Percentiles rank a stretch among this genome's conserved stretches.
These are phyloP conservation scores for Tuber indicum DNA, from an alignment of 495 filamentous ascomycete species.

Conservation along the genomic window DNA sequence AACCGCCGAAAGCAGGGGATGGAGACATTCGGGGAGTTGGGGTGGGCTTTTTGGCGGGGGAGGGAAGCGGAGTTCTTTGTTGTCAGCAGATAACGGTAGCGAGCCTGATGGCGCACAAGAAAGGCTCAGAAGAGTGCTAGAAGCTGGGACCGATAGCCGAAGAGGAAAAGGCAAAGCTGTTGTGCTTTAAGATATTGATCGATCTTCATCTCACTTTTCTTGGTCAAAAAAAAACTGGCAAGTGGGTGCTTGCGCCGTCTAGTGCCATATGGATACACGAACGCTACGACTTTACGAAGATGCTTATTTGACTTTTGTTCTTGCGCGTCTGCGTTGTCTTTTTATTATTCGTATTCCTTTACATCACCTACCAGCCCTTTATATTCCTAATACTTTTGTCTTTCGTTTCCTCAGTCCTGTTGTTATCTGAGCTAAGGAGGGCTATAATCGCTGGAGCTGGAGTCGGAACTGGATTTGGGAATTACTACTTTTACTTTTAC, in stretches of 20 bases:
- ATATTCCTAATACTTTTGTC: not conserved
- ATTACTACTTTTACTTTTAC: not conserved
- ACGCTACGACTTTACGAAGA: not conserved
- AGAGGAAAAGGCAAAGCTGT: conserved; percentile 1
- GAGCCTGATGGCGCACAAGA: not conserved
- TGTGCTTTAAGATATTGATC: not conserved
- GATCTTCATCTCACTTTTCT: not conserved
- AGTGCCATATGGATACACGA: not conserved
- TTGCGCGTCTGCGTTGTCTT: not conserved
- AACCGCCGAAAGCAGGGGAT: conserved; percentile 9
- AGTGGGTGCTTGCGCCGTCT: not conserved
- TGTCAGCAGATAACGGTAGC: not conserved
- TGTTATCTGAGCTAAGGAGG: not conserved
- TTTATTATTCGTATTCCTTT: not conserved
- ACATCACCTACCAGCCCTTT: not conserved
- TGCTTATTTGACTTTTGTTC: not conserved
- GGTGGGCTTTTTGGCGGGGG: conserved; percentile 29
- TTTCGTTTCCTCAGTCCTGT: not conserved
- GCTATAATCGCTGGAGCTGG: not conserved
- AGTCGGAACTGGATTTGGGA: not conserved
- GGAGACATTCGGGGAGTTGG: conserved; percentile 29
- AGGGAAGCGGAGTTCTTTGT: not conserved
- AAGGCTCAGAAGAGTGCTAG: conserved; percentile 1
- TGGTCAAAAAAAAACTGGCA: not conserved
- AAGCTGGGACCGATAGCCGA: not conserved